A percentile compares a stretch with the other conserved stretches of the same genome.
Conservation (phyloP, 352 stramenopile genomes). For the Phytophthora sp. region DNA sequence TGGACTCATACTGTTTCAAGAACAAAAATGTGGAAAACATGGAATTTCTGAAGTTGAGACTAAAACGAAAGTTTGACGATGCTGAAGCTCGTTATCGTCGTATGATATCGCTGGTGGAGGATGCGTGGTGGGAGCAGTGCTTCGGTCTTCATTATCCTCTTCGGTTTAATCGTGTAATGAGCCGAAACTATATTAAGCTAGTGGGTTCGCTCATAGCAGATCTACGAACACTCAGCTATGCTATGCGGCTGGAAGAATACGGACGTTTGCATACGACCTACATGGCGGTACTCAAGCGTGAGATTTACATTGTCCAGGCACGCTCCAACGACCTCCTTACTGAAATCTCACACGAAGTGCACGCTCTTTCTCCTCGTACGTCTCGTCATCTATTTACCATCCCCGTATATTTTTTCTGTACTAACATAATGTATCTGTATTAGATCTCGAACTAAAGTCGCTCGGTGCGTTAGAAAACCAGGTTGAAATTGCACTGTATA, state of each 20-base stretch:
- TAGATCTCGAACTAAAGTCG: slow-evolving; percentile 56
- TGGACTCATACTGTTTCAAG: slow-evolving; percentile 86
- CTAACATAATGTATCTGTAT: background rate
- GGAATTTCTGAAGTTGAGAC: slow-evolving; percentile 73
- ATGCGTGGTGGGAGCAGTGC: slow-evolving; percentile 84
- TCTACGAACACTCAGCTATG: slow-evolving; percentile 64
- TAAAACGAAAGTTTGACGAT: slow-evolving; percentile 70
- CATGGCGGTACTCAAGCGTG: slow-evolving; percentile 69
- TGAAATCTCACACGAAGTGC: slow-evolving; percentile 65
- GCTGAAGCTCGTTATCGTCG: slow-evolving; percentile 46
- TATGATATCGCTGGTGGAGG: slow-evolving; percentile 62
- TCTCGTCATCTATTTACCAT: background rate
- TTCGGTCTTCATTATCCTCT: slow-evolving; percentile 59
- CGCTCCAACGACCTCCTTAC: slow-evolving; percentile 58
- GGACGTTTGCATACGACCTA: slow-evolving; percentile 60
- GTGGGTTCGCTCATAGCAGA: slow-evolving; percentile 66
- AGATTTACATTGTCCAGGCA: slow-evolving; percentile 81
- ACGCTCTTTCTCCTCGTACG: slow-evolving; percentile 53
- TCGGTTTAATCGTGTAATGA: slow-evolving; percentile 68
- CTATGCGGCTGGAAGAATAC: slow-evolving; percentile 74
- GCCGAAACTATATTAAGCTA: slow-evolving; percentile 66
- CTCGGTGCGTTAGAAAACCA: slow-evolving; percentile 55
- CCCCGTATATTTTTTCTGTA: background rate
- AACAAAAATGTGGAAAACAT: slow-evolving; percentile 83
- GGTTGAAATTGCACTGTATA: slow-evolving; percentile 65